phyloP scores from a whole-genome alignment of 768 basidiomycete species.

The Cystofilobasidium ferigula region DNA sequence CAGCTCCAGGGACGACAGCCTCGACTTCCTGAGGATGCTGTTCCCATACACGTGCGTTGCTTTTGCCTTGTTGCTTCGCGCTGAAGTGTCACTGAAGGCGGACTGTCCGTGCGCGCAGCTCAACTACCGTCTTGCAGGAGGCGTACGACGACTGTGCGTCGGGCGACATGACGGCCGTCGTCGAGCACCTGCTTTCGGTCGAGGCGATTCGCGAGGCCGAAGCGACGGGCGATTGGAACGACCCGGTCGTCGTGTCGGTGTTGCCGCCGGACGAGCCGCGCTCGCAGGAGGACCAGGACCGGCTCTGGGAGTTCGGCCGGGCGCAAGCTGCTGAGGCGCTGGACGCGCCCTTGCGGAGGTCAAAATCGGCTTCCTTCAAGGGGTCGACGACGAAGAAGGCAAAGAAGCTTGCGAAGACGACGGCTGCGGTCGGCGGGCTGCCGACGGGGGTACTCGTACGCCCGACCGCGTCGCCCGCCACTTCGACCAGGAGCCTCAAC shows the following conservation, averaged over 20 bases:
- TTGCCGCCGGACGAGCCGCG: neutral
- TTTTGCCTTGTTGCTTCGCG: neutral
- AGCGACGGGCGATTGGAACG: slow-evolving; percentile 17
- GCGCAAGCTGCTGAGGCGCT: no score
- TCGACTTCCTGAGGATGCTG: slow-evolving; percentile 14
- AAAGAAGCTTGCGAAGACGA: neutral
- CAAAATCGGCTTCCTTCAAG: no score
- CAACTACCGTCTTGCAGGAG: neutral
- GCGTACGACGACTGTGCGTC: slow-evolving; percentile 6
- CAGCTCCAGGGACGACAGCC: neutral
- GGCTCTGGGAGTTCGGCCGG: slow-evolving; percentile 2
- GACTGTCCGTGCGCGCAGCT: slow-evolving; percentile 1
- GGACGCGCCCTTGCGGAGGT: no score
- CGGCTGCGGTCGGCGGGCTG: neutral
- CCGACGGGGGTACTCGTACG: neutral
- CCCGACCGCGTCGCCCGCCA: neutral
- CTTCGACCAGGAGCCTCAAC: neutral
- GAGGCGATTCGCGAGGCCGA: slow-evolving; percentile 23
- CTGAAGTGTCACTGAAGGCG: neutral
- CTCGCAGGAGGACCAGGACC: slow-evolving; percentile 13
- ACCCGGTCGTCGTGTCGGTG: neutral
- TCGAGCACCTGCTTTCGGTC: slow-evolving; percentile 21
- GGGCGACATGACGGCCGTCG: slow-evolving; percentile 12
- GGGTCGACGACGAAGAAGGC: neutral
- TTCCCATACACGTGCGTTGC: slow-evolving; percentile 17